These are phyloP conservation scores for Pseudogymnoascus sp. DNA, from an alignment of 2,329 filamentous ascomycete genomes.

Conservation along the genomic window DNA sequence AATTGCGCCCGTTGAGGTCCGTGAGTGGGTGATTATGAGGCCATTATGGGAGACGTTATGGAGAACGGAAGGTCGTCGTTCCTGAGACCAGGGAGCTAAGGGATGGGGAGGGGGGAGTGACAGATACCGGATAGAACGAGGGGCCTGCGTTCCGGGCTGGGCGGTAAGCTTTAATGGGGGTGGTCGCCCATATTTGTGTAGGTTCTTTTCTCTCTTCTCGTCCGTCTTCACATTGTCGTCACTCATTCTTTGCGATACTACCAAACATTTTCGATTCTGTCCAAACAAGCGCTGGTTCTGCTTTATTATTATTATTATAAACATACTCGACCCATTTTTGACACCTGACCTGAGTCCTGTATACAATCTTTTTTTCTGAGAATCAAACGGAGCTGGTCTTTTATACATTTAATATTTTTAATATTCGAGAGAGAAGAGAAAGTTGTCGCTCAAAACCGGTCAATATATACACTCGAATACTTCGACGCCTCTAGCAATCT, in stretches of 20 bases:
- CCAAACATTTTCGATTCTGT: conserved; percentile 8
- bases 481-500: conserved; percentile 16
- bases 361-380: conserved; percentile 3
- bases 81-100: background rate
- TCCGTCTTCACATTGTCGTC: conserved; percentile 9
- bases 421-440: conserved; percentile 1
- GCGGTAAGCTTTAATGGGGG: conserved; percentile 3
- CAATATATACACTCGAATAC: conserved; percentile 4
- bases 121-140: background rate
- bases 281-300: conserved; percentile 8
- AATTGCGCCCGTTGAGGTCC: background rate
- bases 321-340: background rate
- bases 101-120: background rate
- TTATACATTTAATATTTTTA: conserved; percentile 4
- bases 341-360: conserved; percentile 1
- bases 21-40: background rate
- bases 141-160: background rate
- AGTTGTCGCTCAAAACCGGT: background rate
- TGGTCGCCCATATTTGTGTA: conserved; percentile 12
- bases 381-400: background rate
- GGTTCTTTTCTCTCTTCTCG: conserved; percentile 16
- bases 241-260: conserved; percentile 12
- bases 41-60: background rate
- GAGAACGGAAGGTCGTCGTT: background rate
- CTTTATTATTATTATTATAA: conserved; percentile 2